Evolutionary conservation across 345 rosid genomes (phyloP), one percentile per base, ranked within the genome.

Genomic region (Physaria fendleri): DNA sequence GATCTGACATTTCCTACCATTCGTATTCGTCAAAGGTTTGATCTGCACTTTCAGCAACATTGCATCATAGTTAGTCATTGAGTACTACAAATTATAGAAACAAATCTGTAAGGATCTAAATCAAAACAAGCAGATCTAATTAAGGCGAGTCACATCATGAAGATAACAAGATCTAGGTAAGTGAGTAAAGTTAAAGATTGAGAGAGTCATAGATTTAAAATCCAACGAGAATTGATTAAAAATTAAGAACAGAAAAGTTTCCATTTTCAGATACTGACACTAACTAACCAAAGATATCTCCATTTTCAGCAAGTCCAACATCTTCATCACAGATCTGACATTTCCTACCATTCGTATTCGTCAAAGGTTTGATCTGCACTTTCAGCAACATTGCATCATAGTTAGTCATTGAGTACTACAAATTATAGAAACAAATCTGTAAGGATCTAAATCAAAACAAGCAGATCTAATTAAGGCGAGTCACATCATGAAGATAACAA

Each of bases 301-400:
- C 84, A 11, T 38, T 71, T 34, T 84, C 81, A 24, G 81, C 64
- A 16, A 68, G 68, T 44, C 95, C 99, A 68, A 81, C 96, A 54
- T 66, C 78, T 66, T 94, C 99, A 41, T 96, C 96, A 68, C 99
- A 94, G 72, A 93, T 93, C 82, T 93, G 97, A 59, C 99, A 93
- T 5, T 77, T 83, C 64, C 83, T 96, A 20, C 87, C 85, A 62
- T 76, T 87, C 78, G 78, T 48, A 71, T 76, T 69, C 82, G 77
- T 85, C 72, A 77, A 64, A 18, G 99, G 97, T 67, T 87, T 93
- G 32, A 96, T 78, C 99, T 93, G 96, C 62, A 57, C 1, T 11
- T 54, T 16, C 8, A 10, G 1, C 27, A 28, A 29, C 29, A 25
- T 51, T 44, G 56, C 33, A 61, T 9, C 45, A 54, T 39, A 16